phyloP scores from a whole-genome alignment of 495 filamentous ascomycete genomes.

The Hypoxylon intermedium region DNA sequence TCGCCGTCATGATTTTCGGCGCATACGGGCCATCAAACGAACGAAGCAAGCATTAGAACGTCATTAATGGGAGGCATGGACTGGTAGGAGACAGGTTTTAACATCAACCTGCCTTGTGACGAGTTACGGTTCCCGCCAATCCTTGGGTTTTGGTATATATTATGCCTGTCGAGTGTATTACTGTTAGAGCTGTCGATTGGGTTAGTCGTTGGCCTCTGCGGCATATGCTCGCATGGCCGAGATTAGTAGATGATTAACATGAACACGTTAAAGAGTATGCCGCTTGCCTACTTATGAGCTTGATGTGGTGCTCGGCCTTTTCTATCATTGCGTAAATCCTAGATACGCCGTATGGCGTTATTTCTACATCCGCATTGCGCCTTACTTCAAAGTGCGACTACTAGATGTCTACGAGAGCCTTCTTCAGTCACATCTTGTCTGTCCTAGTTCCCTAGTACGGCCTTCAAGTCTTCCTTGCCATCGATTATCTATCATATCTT shows the following conservation, averaged over 20 bases:
- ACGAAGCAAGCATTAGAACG: constrained; percentile 12
- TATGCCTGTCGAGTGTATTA: background rate
- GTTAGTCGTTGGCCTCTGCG: background rate
- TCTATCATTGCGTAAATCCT: no score
- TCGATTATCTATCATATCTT: no score
- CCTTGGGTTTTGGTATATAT: background rate
- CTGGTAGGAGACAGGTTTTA: background rate
- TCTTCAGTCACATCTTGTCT: no score
- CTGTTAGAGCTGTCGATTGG: background rate
- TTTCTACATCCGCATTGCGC: no score
- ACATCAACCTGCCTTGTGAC: background rate
- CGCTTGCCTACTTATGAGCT: background rate
- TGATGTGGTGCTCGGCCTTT: background rate
- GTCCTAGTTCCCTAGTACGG: no score
- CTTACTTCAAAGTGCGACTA: no score
- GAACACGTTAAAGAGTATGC: background rate
- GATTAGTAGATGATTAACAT: background rate
- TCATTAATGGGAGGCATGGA: constrained; percentile 22
- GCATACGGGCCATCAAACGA: constrained; percentile 2
- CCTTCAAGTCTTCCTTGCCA: no score
- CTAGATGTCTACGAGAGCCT: no score
- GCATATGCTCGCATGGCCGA: background rate
- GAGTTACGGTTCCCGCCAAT: constrained; percentile 6
- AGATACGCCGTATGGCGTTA: no score
- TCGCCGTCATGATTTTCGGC: background rate